These are phyloP conservation scores for Sarcocystis neurona DNA, from an alignment of 169 alveolate species.

Conservation along the genomic window DNA sequence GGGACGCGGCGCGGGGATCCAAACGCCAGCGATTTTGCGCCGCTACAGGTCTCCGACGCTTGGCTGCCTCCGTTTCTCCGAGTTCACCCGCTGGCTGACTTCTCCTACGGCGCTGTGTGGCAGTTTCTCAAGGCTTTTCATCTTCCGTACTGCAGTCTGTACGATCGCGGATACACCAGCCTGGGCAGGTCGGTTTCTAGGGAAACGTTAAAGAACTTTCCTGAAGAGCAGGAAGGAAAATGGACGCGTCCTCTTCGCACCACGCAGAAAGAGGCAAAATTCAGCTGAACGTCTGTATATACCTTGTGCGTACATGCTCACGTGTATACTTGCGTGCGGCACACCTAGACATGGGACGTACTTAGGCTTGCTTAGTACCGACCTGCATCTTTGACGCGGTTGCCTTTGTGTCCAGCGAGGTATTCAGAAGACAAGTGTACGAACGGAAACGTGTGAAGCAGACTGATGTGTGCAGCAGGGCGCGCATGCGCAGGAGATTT, in stretches of 20 bases:
- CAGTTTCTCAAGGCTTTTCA: not conserved
- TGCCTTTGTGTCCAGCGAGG: too few relatives aligned
- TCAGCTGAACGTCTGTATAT: not conserved
- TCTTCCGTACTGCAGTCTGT: constrained; percentile 48
- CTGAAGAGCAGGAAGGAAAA: not conserved
- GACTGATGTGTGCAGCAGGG: too few relatives aligned
- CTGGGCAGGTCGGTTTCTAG: constrained; percentile 36
- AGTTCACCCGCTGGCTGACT: constrained; percentile 50
- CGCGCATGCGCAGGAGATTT: too few relatives aligned
- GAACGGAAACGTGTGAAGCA: too few relatives aligned
- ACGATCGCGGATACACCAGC: constrained; percentile 60
- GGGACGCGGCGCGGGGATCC: constrained; percentile 60
- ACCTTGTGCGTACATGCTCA: not conserved
- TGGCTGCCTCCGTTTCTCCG: constrained; percentile 62
- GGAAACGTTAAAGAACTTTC: not conserved
- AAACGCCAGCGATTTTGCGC: constrained; percentile 3
- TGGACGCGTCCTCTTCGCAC: too few relatives aligned
- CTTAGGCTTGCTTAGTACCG: too few relatives aligned
- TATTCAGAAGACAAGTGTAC: too few relatives aligned
- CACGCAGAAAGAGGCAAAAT: not conserved
- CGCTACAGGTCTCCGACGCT: constrained; percentile 13
- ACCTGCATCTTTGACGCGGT: too few relatives aligned
- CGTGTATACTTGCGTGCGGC: not conserved
- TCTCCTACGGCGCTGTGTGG: constrained; percentile 52
- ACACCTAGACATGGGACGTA: not conserved